These are phyloP conservation scores for Solanum chmielewskii DNA, from an alignment of 257 asterid genomes.

Conservation along the genomic window DNA sequence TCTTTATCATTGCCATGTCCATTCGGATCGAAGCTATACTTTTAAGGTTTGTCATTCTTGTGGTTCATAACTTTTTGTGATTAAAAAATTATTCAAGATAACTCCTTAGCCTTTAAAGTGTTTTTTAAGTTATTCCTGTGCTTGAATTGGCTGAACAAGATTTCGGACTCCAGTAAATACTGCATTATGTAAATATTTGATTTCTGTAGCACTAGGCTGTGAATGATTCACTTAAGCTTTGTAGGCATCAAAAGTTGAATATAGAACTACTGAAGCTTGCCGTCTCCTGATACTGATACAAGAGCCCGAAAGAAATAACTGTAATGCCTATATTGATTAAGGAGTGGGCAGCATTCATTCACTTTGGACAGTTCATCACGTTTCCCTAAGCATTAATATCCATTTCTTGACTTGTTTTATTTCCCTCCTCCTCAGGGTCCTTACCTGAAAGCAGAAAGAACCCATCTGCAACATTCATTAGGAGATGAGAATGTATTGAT, in stretches of 20 bases:
- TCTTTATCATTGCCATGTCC: conserved; percentile 39
- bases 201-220: not conserved
- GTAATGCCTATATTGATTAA: not conserved
- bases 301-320: not conserved
- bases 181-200: not conserved
- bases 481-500: conserved; percentile 65
- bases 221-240: not conserved
- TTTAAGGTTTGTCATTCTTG: conserved; percentile 47
- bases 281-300: not conserved
- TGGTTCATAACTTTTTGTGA: not conserved
- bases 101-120: not conserved
- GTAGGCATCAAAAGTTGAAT: not conserved
- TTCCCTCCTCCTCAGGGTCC: conserved; percentile 54
- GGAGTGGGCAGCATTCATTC: not conserved
- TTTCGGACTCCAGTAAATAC: not conserved
- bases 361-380: not conserved
- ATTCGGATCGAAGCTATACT: conserved; percentile 32
- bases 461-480: conserved; percentile 59
- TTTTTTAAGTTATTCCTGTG: not conserved
- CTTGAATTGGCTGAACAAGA: not conserved
- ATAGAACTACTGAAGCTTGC: not conserved
- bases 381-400: not conserved
- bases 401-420: not conserved
- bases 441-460: conserved; percentile 31
- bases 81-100: not conserved